Base-by-base conservation (phyloP, 331 rosid species). In the Cydonia oblonga region DNA sequence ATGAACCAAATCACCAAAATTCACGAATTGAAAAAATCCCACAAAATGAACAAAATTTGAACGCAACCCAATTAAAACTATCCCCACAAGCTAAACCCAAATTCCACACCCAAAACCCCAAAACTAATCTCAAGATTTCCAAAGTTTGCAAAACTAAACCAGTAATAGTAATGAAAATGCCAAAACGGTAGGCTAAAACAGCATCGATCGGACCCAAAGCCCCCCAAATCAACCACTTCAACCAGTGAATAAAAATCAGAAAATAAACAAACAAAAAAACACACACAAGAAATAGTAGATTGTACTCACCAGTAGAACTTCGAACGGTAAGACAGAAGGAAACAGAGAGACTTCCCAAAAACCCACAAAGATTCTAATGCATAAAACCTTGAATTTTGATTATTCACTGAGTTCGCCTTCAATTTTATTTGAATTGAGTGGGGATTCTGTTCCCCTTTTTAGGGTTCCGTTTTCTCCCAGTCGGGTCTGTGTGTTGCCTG, bases 391-490 rank as follows among this genome's bases (percentile, higher is more conserved):
- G 52, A 18, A 15, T 40, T 49, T 68, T 23, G 74, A 53, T 72
- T 76, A 25, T 67, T 67, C 71, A 24, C 71, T 25, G 58, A 68
- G 26, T 49, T 49, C 10, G 18, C 35, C 51, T 32, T 30, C 67
- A 87, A 81, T 78, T n/a, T n/a, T n/a, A n/a, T n/a, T n/a, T n/a
- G n/a, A n/a, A 26, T 23, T 49, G n/a, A n/a, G 24, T 53, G 7
- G 8, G n/a, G 59, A 74, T 73, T 30, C 61, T 38, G 59, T 15
- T 25, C 32, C 73, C 49, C 49, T n/a, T 60, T 57, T 78, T 85
- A 85, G 95, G 98, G 90, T 87, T 16, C n/a, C n/a, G n/a, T n/a
- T n/a, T 88, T 84, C 83, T 75, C 62, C 4, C 46, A 49, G 54
- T 62, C n/a, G n/a, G n/a, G n/a, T n/a, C n/a, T n/a, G 6, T 26